Evolutionary conservation across 768 basidiomycete genomes (phyloP).

Genomic region (Amanita exitialis): DNA sequence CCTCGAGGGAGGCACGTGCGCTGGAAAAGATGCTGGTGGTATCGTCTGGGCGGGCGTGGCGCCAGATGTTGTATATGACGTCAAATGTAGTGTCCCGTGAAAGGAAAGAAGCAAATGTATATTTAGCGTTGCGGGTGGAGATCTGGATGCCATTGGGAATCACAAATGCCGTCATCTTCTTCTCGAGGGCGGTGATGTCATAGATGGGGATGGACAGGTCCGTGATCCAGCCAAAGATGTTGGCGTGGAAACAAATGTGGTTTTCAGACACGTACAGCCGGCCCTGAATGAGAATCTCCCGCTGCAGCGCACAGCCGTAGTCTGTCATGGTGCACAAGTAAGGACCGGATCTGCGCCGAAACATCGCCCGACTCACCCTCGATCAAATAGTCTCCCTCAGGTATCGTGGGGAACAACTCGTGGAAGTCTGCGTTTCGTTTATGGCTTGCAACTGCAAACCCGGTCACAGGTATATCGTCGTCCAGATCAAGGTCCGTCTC

Average conservation of each 20-base stretch:
- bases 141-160: constrained; percentile 96
- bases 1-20: constrained; percentile 26
- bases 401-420: constrained; percentile 78
- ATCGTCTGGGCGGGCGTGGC: constrained; percentile 72
- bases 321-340: constrained; percentile 36
- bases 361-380: constrained; percentile 57
- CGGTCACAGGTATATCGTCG: constrained; percentile 84
- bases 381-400: constrained; percentile 95
- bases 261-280: constrained; percentile 96
- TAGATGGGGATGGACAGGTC: constrained; percentile 82
- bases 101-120: constrained; percentile 94
- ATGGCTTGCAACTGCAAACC: constrained; percentile 94
- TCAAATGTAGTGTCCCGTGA: constrained; percentile 94
- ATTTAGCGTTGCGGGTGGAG: constrained; percentile 73
- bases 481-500: constrained; percentile 31
- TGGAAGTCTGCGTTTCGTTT: constrained; percentile 96
- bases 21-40: constrained; percentile 25
- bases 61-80: constrained; percentile 94
- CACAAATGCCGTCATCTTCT: constrained; percentile 96
- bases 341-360: background rate
- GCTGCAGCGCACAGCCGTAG: constrained; percentile 94
- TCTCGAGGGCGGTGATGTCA: constrained; percentile 81
- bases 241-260: constrained; percentile 98
- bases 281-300: constrained; percentile 95
- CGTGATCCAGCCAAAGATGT: constrained; percentile 98